Evolutionary conservation across 1,284 basidiomycete species (phyloP).

Genomic region (Uromyces viciae-fabae): DNA sequence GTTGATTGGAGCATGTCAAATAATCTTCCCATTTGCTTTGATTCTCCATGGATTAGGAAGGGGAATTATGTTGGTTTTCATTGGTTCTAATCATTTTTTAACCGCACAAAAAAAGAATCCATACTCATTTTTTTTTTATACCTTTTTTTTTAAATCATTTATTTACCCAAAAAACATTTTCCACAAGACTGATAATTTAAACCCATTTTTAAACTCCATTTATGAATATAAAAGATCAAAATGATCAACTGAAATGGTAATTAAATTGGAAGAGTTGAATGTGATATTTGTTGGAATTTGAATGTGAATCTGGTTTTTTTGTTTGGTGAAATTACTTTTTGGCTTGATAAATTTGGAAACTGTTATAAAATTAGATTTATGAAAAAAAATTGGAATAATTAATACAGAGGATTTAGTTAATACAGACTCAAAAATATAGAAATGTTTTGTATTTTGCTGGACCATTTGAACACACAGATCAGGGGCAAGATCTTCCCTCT

Average conservation of each 20-base stretch:
- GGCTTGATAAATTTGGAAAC: neutral
- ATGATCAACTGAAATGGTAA: neutral
- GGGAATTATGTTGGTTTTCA: neutral
- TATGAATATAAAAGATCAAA: neutral
- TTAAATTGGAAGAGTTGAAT: neutral
- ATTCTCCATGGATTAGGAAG: neutral
- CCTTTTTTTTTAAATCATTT: neutral
- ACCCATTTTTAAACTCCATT: neutral
- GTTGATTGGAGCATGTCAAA: neutral
- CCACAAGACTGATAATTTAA: neutral
- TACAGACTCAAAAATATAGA: neutral
- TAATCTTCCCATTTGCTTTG: neutral
- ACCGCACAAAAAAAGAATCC: neutral
- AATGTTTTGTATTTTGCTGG: neutral
- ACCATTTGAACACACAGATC: constrained; percentile 10
- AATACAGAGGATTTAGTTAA: neutral
- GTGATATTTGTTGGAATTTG: neutral
- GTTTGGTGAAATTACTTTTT: neutral
- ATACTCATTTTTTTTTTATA: neutral
- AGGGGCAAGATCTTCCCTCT: neutral
- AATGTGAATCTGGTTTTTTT: neutral
- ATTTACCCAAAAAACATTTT: neutral
- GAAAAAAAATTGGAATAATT: constrained; percentile 10
- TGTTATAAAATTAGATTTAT: neutral
- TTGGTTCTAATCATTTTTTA: neutral